A percentile compares a stretch with the other conserved stretches of the same genome.
Evolutionary conservation across 163 green algal species (phyloP).

Genomic region (Prototheca cutis): DNA sequence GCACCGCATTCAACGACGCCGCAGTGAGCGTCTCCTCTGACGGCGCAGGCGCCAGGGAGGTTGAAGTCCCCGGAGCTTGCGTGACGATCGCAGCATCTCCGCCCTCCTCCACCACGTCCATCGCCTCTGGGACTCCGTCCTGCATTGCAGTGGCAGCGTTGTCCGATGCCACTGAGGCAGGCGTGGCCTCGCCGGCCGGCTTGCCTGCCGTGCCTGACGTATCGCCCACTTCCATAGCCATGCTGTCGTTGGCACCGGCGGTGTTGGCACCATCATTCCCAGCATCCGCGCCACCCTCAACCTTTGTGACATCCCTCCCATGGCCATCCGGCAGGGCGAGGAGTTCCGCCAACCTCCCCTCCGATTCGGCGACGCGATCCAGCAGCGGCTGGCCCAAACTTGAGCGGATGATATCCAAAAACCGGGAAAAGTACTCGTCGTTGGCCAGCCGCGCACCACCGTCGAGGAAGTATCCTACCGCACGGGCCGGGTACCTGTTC

Average conservation of each 20-base stretch:
- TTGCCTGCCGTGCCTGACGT: background rate
- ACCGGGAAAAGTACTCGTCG: constrained; percentile 52
- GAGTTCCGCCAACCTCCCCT: background rate
- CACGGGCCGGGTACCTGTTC: constrained; percentile 40
- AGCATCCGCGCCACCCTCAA: too few species aligned
- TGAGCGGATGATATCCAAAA: constrained; percentile 53
- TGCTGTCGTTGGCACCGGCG: too few species aligned
- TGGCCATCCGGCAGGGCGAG: constrained; percentile 5
- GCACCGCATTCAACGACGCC: constrained; percentile 24
- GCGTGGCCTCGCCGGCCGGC: background rate
- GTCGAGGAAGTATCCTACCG: constrained; percentile 51
- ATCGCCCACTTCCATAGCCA: too few species aligned
- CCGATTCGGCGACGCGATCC: constrained; percentile 37
- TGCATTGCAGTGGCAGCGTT: too few species aligned
- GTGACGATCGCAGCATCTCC: too few species aligned
- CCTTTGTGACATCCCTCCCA: too few species aligned
- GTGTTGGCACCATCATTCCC: too few species aligned
- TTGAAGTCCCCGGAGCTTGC: too few species aligned
- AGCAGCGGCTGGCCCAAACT: constrained; percentile 39
- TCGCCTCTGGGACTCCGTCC: too few species aligned
- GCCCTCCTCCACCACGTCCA: too few species aligned
- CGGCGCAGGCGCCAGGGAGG: too few species aligned
- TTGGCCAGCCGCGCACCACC: constrained; percentile 40
- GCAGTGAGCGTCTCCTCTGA: background rate
- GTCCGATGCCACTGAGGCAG: background rate